Percentiles rank a stretch among this genome's conserved stretches.
phyloP scores from a whole-genome alignment of 2,329 filamentous ascomycete genomes.

The Triangularia verruculosa region DNA sequence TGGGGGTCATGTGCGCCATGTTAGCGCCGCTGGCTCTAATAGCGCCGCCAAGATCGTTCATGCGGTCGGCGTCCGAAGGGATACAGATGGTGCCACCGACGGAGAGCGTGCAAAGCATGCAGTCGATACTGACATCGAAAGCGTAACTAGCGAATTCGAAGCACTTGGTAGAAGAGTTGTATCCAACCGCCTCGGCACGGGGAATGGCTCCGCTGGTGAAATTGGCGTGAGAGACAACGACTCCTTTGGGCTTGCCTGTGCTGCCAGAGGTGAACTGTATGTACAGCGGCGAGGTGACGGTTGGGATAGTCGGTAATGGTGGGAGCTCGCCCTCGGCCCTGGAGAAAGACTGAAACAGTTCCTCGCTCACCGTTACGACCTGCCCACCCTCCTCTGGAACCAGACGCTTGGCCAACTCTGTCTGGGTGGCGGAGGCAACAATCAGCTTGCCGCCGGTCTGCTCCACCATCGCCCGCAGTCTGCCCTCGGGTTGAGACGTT shows the following conservation, averaged over 20 bases:
- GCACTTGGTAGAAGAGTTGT: slow-evolving; percentile 30
- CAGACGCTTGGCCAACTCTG: slow-evolving; percentile 15
- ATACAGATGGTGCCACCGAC: slow-evolving; percentile 44
- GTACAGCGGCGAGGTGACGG: slow-evolving; percentile 17
- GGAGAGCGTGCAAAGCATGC: slow-evolving; percentile 40
- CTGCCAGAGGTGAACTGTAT: slow-evolving; percentile 53
- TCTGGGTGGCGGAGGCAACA: slow-evolving; percentile 19
- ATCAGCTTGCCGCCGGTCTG: slow-evolving; percentile 22
- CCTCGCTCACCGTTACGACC: slow-evolving; percentile 13
- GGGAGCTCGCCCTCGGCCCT: background rate
- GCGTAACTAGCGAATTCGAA: slow-evolving; percentile 38
- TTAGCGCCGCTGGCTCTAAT: slow-evolving; percentile 37
- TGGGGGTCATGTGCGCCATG: slow-evolving; percentile 51
- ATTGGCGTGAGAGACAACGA: slow-evolving; percentile 37
- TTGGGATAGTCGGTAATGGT: slow-evolving; percentile 10
- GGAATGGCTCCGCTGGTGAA: slow-evolving; percentile 31
- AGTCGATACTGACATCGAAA: slow-evolving; percentile 41
- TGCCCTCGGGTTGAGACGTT: slow-evolving; percentile 22
- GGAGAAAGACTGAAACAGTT: slow-evolving; percentile 1
- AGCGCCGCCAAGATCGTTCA: slow-evolving; percentile 39
- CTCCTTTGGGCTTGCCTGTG: slow-evolving; percentile 55
- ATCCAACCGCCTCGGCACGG: slow-evolving; percentile 46
- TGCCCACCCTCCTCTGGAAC: slow-evolving; percentile 9
- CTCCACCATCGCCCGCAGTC: slow-evolving; percentile 24
- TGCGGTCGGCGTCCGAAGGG: slow-evolving; percentile 51